phyloP scores from a whole-genome alignment of 176 grass and related monocot species.

The Juncus inflexus region DNA sequence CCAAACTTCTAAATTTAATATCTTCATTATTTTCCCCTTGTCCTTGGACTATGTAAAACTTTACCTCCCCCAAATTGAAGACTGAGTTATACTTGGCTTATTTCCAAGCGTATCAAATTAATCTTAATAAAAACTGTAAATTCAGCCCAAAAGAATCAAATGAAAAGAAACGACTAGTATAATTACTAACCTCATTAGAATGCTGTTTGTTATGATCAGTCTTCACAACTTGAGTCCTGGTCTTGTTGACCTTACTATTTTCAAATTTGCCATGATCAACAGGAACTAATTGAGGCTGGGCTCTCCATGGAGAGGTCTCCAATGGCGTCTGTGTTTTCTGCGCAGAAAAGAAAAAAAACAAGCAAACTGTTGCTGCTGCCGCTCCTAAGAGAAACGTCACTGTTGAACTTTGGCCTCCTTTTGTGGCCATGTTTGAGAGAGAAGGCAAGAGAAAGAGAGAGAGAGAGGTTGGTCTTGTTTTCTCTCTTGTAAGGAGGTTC shows the following conservation, averaged over 20 bases:
- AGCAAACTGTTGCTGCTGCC: conserved; percentile 20
- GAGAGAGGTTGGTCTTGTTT: too few relatives aligned
- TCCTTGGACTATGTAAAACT: too few relatives aligned
- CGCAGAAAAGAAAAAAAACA: conserved; percentile 36
- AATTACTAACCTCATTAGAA: conserved; percentile 5
- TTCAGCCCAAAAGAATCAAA: background rate
- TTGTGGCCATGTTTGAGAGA: conserved; percentile 10
- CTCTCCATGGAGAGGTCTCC: conserved; percentile 4
- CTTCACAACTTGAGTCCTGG: background rate
- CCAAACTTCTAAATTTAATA: too few relatives aligned
- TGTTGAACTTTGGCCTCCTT: conserved; percentile 14
- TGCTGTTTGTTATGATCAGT: background rate
- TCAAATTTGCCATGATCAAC: conserved; percentile 1
- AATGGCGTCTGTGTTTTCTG: conserved; percentile 16
- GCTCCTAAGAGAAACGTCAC: conserved; percentile 42
- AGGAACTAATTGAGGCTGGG: background rate
- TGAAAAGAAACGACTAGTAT: background rate
- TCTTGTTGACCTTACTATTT: conserved; percentile 10
- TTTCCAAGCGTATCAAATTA: too few relatives aligned
- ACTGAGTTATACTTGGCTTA: too few relatives aligned
- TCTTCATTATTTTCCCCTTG: too few relatives aligned
- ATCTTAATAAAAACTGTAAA: background rate
- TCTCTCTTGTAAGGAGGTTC: too few relatives aligned
- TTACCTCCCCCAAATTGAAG: too few relatives aligned
- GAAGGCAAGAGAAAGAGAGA: conserved; percentile 1